Conservation (phyloP, 2,329 filamentous ascomycete genomes). For the Talaromyces sp. region DNA sequence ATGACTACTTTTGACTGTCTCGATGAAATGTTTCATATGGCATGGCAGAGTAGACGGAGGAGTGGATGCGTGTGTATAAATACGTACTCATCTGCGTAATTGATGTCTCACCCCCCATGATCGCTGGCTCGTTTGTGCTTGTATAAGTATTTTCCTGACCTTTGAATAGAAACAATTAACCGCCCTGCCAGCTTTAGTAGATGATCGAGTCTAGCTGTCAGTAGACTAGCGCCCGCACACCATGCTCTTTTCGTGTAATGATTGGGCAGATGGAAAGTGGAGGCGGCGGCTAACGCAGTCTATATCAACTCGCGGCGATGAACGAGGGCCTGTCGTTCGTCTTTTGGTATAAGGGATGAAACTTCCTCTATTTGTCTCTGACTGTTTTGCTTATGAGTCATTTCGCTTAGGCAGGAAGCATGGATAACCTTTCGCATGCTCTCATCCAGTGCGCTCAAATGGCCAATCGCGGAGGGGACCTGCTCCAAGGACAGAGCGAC, state of each 20-base stretch:
- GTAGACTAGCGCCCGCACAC: not conserved
- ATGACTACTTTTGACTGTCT: not conserved
- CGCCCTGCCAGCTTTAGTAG: not conserved
- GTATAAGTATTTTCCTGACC: not conserved
- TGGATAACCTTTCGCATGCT: not conserved
- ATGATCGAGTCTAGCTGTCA: not conserved
- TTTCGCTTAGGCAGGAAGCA: not conserved
- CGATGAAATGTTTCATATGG: not conserved
- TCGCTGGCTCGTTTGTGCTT: not conserved
- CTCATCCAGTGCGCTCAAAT: too few relatives aligned
- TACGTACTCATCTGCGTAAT: not conserved
- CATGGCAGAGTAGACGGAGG: not conserved
- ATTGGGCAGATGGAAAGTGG: not conserved
- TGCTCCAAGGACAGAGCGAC: not conserved
- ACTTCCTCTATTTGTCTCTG: not conserved
- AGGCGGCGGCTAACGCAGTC: not conserved
- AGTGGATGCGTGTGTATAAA: too few relatives aligned
- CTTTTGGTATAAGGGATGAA: not conserved
- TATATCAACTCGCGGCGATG: not conserved
- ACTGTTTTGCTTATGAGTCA: not conserved
- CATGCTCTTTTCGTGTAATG: too few relatives aligned
- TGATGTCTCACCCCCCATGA: not conserved
- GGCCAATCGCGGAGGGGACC: not conserved
- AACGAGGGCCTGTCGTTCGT: not conserved
- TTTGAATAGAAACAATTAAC: not conserved